phyloP scores from a whole-genome alignment of 768 basidiomycete genomes.

The Phaffia australis region DNA sequence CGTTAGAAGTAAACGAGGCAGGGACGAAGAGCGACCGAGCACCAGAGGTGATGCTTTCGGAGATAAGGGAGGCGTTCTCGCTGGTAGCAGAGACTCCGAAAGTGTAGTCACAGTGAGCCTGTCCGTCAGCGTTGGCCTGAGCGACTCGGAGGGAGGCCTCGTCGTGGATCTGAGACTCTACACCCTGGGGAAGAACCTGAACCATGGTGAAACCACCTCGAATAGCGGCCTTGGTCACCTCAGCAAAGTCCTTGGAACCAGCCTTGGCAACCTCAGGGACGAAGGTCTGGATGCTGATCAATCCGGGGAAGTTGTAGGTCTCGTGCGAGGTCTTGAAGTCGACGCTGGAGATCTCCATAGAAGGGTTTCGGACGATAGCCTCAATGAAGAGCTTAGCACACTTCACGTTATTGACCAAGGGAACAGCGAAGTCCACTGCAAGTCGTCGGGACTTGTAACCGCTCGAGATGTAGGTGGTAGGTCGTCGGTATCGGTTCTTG shows the following conservation, averaged over 20 bases:
- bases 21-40: conserved; percentile 81
- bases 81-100: conserved; percentile 65
- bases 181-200: conserved; percentile 63
- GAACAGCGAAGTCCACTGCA: conserved; percentile 97
- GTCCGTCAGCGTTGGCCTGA: conserved; percentile 51
- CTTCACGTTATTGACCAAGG: conserved; percentile 96
- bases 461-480: conserved; percentile 92
- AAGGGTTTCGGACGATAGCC: conserved; percentile 59
- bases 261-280: conserved; percentile 57
- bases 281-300: conserved; percentile 79
- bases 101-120: conserved; percentile 78
- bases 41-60: conserved; percentile 64
- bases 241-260: conserved; percentile 51
- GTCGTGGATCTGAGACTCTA: conserved; percentile 55
- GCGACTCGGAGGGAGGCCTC: conserved; percentile 57
- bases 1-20: conserved; percentile 37
- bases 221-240: conserved; percentile 68
- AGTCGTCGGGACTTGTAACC: conserved; percentile 94
- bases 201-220: conserved; percentile 82
- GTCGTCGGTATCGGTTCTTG: conserved; percentile 92
- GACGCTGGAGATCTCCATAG: conserved; percentile 75
- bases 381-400: conserved; percentile 93
- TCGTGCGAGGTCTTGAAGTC: conserved; percentile 91
- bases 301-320: conserved; percentile 80
- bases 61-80: conserved; percentile 46